Percentiles rank a stretch among this genome's conserved stretches.
These are phyloP conservation scores for Bonia amplexicaulis DNA, from an alignment of 176 grass and related monocot genomes.

Conservation along the genomic window DNA sequence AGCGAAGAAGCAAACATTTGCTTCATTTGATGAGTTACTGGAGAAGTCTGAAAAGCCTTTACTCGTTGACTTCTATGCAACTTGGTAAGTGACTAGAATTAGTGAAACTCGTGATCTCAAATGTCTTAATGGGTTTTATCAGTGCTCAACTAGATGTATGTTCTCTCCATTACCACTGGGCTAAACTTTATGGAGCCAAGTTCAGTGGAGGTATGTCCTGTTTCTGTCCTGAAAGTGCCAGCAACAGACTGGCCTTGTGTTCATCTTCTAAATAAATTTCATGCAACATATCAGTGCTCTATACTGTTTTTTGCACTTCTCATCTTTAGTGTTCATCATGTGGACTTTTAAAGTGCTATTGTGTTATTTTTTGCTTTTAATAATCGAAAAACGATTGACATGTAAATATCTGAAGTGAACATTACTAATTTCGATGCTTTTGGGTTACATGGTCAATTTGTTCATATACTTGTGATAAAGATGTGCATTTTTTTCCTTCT, in stretches of 20 bases:
- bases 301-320: neutral
- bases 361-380: neutral
- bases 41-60: constrained; percentile 85
- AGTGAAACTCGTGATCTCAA: neutral
- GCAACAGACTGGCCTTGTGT: neutral
- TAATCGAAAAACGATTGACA: neutral
- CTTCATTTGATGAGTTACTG: constrained; percentile 87
- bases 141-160: neutral
- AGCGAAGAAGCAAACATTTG: constrained; percentile 79
- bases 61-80: constrained; percentile 93
- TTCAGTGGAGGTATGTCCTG: neutral
- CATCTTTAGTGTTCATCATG: neutral
- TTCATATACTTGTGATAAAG: neutral
- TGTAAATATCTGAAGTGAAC: neutral
- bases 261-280: neutral
- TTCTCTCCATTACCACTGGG: neutral
- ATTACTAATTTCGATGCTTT: neutral
- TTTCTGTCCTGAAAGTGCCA: neutral
- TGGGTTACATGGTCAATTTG: neutral
- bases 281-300: neutral
- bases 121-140: neutral
- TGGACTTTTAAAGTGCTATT: neutral
- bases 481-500: neutral
- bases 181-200: neutral
- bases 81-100: constrained; percentile 51